These are phyloP conservation scores for Candida sphagnicola DNA, from an alignment of 805 yeast genomes.

Conservation along the genomic window DNA sequence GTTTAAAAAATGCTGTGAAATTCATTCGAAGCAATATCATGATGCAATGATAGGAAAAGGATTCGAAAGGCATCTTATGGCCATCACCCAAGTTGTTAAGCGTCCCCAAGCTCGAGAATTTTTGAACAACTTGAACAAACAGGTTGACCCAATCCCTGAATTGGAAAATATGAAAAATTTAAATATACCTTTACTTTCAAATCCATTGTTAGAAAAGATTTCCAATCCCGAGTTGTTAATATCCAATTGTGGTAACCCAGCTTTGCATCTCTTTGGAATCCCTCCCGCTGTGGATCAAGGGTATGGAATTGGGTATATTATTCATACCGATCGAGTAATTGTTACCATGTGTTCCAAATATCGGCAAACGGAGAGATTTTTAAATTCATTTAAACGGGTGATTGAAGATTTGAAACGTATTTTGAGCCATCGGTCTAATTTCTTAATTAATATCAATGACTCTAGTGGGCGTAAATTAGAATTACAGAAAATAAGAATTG, in stretches of 20 bases:
- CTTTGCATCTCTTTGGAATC: slow-evolving; percentile 81
- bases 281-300: slow-evolving; percentile 91
- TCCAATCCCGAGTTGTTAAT: slow-evolving; percentile 44
- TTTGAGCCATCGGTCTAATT: slow-evolving; percentile 35
- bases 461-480: slow-evolving; percentile 30
- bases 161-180: slow-evolving; percentile 9
- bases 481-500: slow-evolving; percentile 29
- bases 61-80: slow-evolving; percentile 68
- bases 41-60: slow-evolving; percentile 61
- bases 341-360: slow-evolving; percentile 84
- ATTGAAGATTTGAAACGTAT: slow-evolving; percentile 54
- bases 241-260: slow-evolving; percentile 90
- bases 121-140: slow-evolving; percentile 32
- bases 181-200: slow-evolving; percentile 30
- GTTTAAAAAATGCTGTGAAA: slow-evolving; percentile 48
- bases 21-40: slow-evolving; percentile 46
- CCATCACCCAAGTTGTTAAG: slow-evolving; percentile 54
- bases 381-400: slow-evolving; percentile 62
- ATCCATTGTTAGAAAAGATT: slow-evolving; percentile 30
- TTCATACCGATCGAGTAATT: slow-evolving; percentile 73
- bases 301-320: slow-evolving; percentile 88
- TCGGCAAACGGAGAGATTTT: slow-evolving; percentile 78
- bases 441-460: slow-evolving; percentile 27
- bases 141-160: slow-evolving; percentile 30
- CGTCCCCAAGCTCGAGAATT: slow-evolving; percentile 32